Conservation (phyloP, 306 rosid genomes). For the Boehmeria nivea region DNA sequence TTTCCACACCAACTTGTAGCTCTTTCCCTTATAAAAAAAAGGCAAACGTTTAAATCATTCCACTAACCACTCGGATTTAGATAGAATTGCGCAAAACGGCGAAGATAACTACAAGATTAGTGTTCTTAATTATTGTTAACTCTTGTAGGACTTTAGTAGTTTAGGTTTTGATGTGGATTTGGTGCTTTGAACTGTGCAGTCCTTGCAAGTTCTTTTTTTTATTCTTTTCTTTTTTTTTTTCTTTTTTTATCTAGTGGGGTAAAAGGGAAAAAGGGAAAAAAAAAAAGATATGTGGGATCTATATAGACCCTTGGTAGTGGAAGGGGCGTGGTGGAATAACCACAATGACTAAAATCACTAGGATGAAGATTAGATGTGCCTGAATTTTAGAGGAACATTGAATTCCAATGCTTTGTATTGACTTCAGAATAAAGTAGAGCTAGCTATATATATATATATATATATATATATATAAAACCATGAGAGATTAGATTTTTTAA, state of each 20-base stretch:
- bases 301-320: conserved; percentile 11
- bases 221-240: too few relatives aligned
- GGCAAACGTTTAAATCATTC: too few relatives aligned
- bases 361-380: conserved; percentile 1
- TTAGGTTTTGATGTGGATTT: neutral
- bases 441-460: neutral
- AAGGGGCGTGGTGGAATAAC: conserved; percentile 11
- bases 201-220: neutral
- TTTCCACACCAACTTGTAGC: too few relatives aligned
- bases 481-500: too few relatives aligned
- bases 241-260: neutral
- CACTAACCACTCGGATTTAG: neutral
- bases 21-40: too few relatives aligned
- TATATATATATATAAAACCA: too few relatives aligned
- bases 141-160: neutral
- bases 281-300: conserved; percentile 8
- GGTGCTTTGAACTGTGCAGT: conserved; percentile 6
- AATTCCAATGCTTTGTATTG: neutral
- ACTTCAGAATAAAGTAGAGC: neutral
- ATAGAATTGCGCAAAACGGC: neutral
- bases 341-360: conserved; percentile 7
- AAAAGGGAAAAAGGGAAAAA: conserved; percentile 4
- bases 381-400: too few relatives aligned
- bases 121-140: too few relatives aligned
- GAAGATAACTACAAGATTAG: neutral